A percentile compares a stretch with the other conserved stretches of the same genome.
These are phyloP conservation scores for Vickermania spadyakhi DNA, from an alignment of 208 protist species.

Conservation along the genomic window DNA sequence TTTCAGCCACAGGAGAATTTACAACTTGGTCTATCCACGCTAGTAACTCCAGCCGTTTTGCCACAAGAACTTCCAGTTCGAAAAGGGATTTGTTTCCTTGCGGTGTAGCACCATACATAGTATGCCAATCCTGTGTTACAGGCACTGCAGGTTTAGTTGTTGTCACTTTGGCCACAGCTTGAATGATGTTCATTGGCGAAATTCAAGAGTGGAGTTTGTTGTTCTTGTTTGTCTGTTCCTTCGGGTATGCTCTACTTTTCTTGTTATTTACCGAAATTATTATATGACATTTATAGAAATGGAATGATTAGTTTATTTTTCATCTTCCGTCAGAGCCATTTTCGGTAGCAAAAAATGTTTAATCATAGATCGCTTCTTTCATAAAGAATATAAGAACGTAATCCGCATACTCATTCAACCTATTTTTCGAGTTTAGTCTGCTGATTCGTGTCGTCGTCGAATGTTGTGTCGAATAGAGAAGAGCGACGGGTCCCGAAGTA, in stretches of 20 bases:
- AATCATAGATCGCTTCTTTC: too few species aligned
- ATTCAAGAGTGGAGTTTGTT: too few species aligned
- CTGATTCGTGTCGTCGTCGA: conserved; percentile 25
- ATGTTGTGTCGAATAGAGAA: conserved; percentile 81
- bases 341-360: too few species aligned
- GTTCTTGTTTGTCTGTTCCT: too few species aligned
- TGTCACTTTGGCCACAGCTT: background rate
- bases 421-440: too few species aligned
- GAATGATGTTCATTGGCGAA: conserved; percentile 1
- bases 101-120: conserved; percentile 63
- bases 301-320: too few species aligned
- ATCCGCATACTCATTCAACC: too few species aligned
- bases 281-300: too few species aligned
- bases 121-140: conserved; percentile 37
- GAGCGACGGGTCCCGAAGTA: conserved; percentile 65
- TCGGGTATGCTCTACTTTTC: too few species aligned
- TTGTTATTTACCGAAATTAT: too few species aligned
- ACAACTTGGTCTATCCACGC: conserved; percentile 75
- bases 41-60: conserved; percentile 85
- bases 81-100: conserved; percentile 64
- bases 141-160: conserved; percentile 3
- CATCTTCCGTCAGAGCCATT: too few species aligned
- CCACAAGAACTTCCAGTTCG: conserved; percentile 70
- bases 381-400: too few species aligned
- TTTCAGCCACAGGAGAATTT: conserved; percentile 50